Evolutionary conservation across 306 rosid genomes (phyloP).

Genomic region (Castanea crenata): DNA sequence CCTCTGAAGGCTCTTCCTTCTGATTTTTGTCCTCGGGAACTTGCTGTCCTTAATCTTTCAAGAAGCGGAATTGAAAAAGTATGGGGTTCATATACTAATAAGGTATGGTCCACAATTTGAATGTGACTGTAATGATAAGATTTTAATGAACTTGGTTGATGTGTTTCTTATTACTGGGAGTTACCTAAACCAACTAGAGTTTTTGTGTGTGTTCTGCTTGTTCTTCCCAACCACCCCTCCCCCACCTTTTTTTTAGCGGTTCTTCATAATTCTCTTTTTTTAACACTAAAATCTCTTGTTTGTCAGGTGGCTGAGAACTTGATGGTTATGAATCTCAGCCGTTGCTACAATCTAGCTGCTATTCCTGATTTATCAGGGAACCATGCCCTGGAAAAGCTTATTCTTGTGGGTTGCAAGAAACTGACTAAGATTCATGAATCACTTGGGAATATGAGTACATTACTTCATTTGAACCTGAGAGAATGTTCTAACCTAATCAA

Average conservation of each 20-base stretch:
- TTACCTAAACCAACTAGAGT: neutral
- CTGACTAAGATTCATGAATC: slow-evolving; percentile 48
- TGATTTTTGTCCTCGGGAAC: slow-evolving; percentile 39
- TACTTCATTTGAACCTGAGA: slow-evolving; percentile 47
- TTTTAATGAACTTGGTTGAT: neutral
- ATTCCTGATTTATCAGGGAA: slow-evolving; percentile 59
- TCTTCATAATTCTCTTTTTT: neutral
- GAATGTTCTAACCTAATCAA: slow-evolving; percentile 34
- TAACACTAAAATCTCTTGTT: neutral
- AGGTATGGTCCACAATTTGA: slow-evolving; percentile 22
- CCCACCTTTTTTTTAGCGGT: neutral
- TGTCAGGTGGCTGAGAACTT: slow-evolving; percentile 51
- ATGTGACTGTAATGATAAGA: neutral
- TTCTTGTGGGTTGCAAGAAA: slow-evolving; percentile 38
- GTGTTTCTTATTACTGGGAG: neutral
- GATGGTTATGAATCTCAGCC: slow-evolving; percentile 44
- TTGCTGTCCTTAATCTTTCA: slow-evolving; percentile 64
- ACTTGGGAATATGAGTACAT: slow-evolving; percentile 36
- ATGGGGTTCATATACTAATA: slow-evolving; percentile 21
- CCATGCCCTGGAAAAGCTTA: slow-evolving; percentile 43
- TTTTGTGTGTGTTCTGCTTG: neutral
- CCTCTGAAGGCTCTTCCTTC: slow-evolving; percentile 41
- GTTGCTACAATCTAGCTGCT: slow-evolving; percentile 30
- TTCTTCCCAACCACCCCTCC: too few species aligned
- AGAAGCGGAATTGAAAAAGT: slow-evolving; percentile 36